phyloP scores from a whole-genome alignment of 2,329 filamentous ascomycete genomes.

The Fusarium continuum region DNA sequence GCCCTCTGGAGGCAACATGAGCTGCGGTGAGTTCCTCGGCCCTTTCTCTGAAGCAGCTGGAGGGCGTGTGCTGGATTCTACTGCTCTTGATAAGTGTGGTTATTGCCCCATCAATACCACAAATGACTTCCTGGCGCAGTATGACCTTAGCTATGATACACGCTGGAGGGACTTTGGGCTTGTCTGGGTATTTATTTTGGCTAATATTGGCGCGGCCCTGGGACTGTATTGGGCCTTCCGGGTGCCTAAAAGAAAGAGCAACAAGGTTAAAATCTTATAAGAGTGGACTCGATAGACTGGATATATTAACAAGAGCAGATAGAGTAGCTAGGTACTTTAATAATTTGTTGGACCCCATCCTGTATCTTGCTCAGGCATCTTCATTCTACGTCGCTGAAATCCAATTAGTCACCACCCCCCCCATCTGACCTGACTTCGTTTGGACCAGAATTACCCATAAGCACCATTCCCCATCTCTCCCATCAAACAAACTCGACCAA shows the following conservation, averaged over 20 bases:
- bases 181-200: neutral
- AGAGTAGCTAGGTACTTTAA: no score
- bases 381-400: no score
- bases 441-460: no score
- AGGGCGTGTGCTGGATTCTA: neutral
- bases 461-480: no score
- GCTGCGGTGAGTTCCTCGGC: neutral
- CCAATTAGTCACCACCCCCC: no score
- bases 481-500: no score
- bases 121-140: neutral
- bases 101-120: neutral
- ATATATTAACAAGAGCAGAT: no score
- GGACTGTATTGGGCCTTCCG: neutral
- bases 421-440: no score
- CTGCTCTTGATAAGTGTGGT: neutral
- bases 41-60: neutral
- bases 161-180: neutral
- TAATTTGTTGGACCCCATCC: no score
- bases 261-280: neutral
- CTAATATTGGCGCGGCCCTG: neutral
- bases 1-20: neutral
- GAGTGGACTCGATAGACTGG: no score
- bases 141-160: neutral
- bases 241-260: neutral
- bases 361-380: no score